Conservation (phyloP, 306 rosid species). For the Leucaena leucocephala region DNA sequence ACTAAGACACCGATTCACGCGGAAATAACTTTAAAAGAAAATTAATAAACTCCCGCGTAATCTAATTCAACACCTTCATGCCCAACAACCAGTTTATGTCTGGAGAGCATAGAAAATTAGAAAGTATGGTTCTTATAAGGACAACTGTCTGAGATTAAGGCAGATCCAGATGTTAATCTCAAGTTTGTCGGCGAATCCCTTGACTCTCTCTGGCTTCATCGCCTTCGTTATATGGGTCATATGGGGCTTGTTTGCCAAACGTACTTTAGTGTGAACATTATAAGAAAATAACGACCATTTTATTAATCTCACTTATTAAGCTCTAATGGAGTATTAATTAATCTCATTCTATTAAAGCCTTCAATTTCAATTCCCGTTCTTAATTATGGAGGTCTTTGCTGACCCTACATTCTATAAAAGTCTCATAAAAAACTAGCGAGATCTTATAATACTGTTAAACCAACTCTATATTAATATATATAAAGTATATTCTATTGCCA, state of each 20-base stretch:
- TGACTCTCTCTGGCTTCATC: conserved; percentile 39
- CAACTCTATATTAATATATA: no score
- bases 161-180: conserved; percentile 39
- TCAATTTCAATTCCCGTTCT: background rate
- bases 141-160: conserved; percentile 12
- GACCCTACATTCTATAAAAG: no score
- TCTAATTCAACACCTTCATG: background rate
- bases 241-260: background rate
- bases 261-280: background rate
- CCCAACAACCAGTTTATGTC: conserved; percentile 52
- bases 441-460: no score
- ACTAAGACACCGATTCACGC: conserved; percentile 29
- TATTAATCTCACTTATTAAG: background rate
- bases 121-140: conserved; percentile 4
- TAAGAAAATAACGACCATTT: background rate
- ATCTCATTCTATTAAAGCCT: background rate
- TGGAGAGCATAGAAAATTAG: conserved; percentile 33
- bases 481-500: no score
- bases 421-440: no score
- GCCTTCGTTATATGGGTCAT: conserved; percentile 36
- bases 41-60: background rate
- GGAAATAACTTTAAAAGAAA: background rate
- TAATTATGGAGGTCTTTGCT: no score
- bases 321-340: background rate
- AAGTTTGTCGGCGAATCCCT: conserved; percentile 55